Percentiles rank a stretch among this genome's conserved stretches.
Conservation (phyloP, 306 rosid genomes). For the Prunus davidiana region DNA sequence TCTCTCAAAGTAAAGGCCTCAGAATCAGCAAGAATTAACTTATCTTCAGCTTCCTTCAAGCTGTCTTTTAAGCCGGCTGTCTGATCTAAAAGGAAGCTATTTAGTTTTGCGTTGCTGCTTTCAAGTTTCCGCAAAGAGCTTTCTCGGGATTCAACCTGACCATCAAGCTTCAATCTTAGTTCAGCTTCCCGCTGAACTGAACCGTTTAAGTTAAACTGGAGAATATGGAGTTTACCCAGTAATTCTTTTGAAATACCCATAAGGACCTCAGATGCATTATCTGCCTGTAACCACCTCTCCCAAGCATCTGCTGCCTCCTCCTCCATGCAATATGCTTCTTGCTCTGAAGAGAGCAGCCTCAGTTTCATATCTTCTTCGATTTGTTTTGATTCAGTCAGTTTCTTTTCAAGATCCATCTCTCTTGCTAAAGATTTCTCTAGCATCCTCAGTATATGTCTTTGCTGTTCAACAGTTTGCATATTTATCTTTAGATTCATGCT, state of each 20-base stretch:
- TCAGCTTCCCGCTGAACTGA: constrained; percentile 52
- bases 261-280: constrained; percentile 50
- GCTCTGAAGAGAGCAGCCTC: constrained; percentile 42
- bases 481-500: constrained; percentile 36
- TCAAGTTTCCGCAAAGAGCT: constrained; percentile 26
- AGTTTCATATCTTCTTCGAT: constrained; percentile 46
- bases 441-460: constrained; percentile 65
- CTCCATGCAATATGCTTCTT: constrained; percentile 46
- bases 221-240: constrained; percentile 58
- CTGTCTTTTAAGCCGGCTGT: constrained; percentile 29
- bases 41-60: constrained; percentile 48
- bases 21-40: constrained; percentile 35
- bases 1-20: constrained; percentile 38
- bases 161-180: constrained; percentile 53
- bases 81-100: constrained; percentile 30
- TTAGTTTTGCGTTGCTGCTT: constrained; percentile 26
- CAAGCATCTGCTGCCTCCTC: constrained; percentile 58
- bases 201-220: constrained; percentile 64
- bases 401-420: constrained; percentile 82
- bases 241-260: constrained; percentile 69
- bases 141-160: constrained; percentile 42
- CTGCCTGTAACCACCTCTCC: constrained; percentile 63
- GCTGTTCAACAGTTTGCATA: constrained; percentile 65
- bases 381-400: constrained; percentile 43
- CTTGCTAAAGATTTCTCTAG: constrained; percentile 75